These are phyloP conservation scores for Truncatella angustata DNA, from an alignment of 2,329 filamentous ascomycete species.

Conservation along the genomic window DNA sequence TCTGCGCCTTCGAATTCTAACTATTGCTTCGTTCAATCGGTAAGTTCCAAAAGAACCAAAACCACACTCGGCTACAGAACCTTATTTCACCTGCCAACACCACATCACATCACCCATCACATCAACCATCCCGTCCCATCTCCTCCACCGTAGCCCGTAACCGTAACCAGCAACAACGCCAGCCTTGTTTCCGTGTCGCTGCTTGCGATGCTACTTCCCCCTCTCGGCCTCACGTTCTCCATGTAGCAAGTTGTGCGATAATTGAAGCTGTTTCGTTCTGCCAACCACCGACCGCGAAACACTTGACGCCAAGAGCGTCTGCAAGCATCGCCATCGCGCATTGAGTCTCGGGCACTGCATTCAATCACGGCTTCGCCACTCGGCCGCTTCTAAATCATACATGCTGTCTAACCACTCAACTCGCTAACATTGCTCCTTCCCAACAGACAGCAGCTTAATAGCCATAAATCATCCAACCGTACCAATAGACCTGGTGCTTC, in stretches of 20 bases:
- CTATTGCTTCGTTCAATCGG: conserved; percentile 5
- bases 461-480: neutral
- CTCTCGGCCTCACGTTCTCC: neutral
- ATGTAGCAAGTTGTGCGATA: neutral
- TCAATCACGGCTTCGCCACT: neutral
- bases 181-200: neutral
- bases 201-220: neutral
- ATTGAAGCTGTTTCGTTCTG: too few species aligned
- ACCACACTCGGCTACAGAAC: neutral
- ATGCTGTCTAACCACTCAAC: too few species aligned
- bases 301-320: neutral
- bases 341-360: neutral
- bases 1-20: too few species aligned
- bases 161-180: too few species aligned
- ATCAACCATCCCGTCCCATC: conserved; percentile 1
- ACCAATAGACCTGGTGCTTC: neutral
- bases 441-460: conserved; percentile 2
- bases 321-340: neutral
- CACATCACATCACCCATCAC: too few species aligned
- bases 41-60: conserved; percentile 3
- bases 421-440: neutral
- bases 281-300: neutral
- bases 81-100: conserved; percentile 2
- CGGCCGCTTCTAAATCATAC: neutral
- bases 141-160: too few species aligned